Conservation (phyloP, 2,329 filamentous ascomycete species). For the Colletotrichum simmondsii region DNA sequence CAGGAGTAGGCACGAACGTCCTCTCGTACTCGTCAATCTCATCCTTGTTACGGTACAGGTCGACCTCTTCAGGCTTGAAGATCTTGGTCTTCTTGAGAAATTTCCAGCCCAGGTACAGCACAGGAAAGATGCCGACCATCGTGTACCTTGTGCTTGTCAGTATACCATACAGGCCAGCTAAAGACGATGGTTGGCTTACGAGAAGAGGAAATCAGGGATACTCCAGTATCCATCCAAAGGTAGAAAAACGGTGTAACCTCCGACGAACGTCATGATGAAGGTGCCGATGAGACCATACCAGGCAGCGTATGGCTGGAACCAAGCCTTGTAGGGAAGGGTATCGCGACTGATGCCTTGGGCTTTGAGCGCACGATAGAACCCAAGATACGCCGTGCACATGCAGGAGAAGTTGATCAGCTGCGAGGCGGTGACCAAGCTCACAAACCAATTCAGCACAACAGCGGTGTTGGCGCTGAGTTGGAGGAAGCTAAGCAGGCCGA, state of each 20-base stretch:
- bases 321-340: constrained; percentile 76
- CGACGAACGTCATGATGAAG: constrained; percentile 78
- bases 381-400: constrained; percentile 77
- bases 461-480: constrained; percentile 74
- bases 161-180: not conserved
- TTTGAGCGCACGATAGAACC: constrained; percentile 75
- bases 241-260: constrained; percentile 81
- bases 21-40: constrained; percentile 76
- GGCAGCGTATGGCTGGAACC: constrained; percentile 77
- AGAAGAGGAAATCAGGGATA: constrained; percentile 78
- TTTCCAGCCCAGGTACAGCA: constrained; percentile 79
- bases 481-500: constrained; percentile 79
- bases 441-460: constrained; percentile 78
- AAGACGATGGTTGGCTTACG: constrained; percentile 51
- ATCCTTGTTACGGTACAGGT: constrained; percentile 70
- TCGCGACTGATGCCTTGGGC: constrained; percentile 76
- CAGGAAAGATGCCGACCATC: constrained; percentile 77
- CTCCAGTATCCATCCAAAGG: constrained; percentile 70
- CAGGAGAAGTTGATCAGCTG: constrained; percentile 79
- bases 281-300: constrained; percentile 73
- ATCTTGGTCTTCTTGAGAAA: constrained; percentile 71
- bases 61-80: constrained; percentile 66
- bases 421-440: constrained; percentile 76
- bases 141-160: constrained; percentile 59
- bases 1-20: constrained; percentile 64